phyloP scores from a whole-genome alignment of 139 green algal genomes.

The Chlorella sp. region DNA sequence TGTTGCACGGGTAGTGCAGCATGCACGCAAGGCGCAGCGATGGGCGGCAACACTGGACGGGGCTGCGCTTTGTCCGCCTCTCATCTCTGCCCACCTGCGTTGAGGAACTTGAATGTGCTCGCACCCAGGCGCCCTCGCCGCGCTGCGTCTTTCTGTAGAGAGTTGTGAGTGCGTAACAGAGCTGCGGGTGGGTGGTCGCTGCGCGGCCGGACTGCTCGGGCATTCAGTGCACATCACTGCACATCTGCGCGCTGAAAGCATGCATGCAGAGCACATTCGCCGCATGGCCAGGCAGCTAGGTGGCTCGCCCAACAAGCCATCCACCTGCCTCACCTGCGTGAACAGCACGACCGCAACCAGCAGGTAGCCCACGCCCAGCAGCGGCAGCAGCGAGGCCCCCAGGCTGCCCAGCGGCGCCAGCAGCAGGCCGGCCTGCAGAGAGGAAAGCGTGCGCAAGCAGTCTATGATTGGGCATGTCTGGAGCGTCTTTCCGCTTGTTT shows the following conservation, averaged over 20 bases:
- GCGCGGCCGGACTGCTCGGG: too few species aligned
- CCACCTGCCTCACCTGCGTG: constrained; percentile 28
- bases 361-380: constrained; percentile 45
- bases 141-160: constrained; percentile 47
- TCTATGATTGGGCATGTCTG: too few species aligned
- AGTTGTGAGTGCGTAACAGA: too few species aligned
- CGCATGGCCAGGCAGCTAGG: too few species aligned
- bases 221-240: too few species aligned
- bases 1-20: not conserved
- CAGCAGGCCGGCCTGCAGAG: constrained; percentile 18
- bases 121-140: constrained; percentile 55
- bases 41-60: too few species aligned
- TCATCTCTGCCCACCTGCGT: constrained; percentile 34
- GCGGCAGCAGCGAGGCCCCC: not conserved
- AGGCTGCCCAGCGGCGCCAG: constrained; percentile 32
- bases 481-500: too few species aligned
- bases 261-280: too few species aligned
- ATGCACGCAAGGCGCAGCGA: too few species aligned
- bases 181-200: too few species aligned
- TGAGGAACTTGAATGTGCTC: constrained; percentile 65
- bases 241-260: too few species aligned
- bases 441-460: not conserved
- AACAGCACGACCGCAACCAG: constrained; percentile 40
- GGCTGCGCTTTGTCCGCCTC: not conserved
- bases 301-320: too few species aligned